Conservation (phyloP, 2,329 filamentous ascomycete genomes). For the Graphium sp. region DNA sequence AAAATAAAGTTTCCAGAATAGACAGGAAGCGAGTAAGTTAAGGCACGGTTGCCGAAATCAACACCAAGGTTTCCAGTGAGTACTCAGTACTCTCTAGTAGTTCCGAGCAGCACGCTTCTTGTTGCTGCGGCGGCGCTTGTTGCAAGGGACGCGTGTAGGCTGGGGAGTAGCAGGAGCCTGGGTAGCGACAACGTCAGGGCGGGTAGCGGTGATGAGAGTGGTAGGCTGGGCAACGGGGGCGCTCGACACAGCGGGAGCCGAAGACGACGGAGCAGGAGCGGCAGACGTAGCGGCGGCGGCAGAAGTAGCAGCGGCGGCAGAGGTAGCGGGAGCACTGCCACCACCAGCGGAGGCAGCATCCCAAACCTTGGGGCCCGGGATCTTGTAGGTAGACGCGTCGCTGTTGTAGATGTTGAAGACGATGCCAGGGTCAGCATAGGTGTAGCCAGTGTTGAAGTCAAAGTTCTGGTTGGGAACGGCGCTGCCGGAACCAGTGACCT, state of each 20-base stretch:
- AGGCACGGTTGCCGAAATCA: not conserved
- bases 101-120: not conserved
- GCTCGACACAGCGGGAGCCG: conserved; percentile 2
- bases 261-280: conserved; percentile 2
- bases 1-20: not conserved
- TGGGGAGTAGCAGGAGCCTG: not conserved
- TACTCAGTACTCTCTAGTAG: not conserved
- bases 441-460: conserved; percentile 37
- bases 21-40: not conserved
- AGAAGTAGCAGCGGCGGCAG: conserved; percentile 4
- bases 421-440: conserved; percentile 37
- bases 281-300: conserved; percentile 8
- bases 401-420: conserved; percentile 37
- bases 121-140: conserved; percentile 1
- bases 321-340: conserved; percentile 4
- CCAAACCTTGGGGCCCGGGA: conserved; percentile 18
- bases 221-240: not conserved
- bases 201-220: not conserved
- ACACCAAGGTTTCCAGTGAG: too few relatives aligned
- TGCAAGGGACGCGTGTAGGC: conserved; percentile 1
- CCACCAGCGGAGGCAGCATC: conserved; percentile 3
- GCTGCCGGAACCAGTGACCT: conserved; percentile 31
- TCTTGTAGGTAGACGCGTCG: conserved; percentile 13
- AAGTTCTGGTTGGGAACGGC: conserved; percentile 20
- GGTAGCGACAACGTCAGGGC: not conserved